Evolutionary conservation across 495 filamentous ascomycete species (phyloP).

Genomic region (Aspergillus baeticus): DNA sequence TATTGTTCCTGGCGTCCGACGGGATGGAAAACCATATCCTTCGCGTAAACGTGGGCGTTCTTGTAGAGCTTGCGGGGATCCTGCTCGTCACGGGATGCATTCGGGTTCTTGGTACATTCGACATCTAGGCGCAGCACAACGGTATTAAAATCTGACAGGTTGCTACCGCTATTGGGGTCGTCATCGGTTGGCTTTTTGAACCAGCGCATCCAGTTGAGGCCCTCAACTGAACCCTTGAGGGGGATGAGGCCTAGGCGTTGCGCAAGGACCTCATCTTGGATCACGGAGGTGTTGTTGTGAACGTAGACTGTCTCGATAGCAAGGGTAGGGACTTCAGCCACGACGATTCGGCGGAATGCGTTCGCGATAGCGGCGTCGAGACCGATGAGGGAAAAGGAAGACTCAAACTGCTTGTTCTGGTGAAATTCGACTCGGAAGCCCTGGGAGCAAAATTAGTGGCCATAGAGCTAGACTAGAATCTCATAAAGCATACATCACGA

Average conservation of each 20-base stretch:
- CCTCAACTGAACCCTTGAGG: slow-evolving; percentile 71
- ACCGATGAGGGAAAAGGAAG: slow-evolving; percentile 87
- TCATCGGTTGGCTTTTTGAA: slow-evolving; percentile 59
- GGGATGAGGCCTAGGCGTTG: slow-evolving; percentile 89
- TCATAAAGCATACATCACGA: slow-evolving; percentile 45
- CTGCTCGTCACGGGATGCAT: slow-evolving; percentile 65
- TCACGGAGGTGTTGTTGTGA: slow-evolving; percentile 91
- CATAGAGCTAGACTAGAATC: neutral
- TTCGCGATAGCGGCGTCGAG: slow-evolving; percentile 93
- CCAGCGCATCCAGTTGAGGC: slow-evolving; percentile 78
- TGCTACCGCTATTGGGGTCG: slow-evolving; percentile 44
- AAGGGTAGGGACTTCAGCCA: slow-evolving; percentile 90
- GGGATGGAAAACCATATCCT: slow-evolving; percentile 71
- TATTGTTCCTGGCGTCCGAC: slow-evolving; percentile 68
- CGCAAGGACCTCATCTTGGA: slow-evolving; percentile 94
- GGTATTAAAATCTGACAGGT: slow-evolving; percentile 75
- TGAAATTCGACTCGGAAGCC: slow-evolving; percentile 77
- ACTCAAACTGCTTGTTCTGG: slow-evolving; percentile 68
- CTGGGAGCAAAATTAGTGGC: slow-evolving; percentile 26
- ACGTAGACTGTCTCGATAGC: slow-evolving; percentile 93
- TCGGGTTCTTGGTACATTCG: slow-evolving; percentile 72
- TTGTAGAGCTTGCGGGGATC: slow-evolving; percentile 83
- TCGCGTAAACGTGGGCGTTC: slow-evolving; percentile 84
- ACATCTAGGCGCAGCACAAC: slow-evolving; percentile 68
- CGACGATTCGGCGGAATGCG: slow-evolving; percentile 94